Evolutionary conservation across 257 asterid species (phyloP), one percentile per base, ranked within the genome.

Genomic region (Ocimum tenuiflorum): DNA sequence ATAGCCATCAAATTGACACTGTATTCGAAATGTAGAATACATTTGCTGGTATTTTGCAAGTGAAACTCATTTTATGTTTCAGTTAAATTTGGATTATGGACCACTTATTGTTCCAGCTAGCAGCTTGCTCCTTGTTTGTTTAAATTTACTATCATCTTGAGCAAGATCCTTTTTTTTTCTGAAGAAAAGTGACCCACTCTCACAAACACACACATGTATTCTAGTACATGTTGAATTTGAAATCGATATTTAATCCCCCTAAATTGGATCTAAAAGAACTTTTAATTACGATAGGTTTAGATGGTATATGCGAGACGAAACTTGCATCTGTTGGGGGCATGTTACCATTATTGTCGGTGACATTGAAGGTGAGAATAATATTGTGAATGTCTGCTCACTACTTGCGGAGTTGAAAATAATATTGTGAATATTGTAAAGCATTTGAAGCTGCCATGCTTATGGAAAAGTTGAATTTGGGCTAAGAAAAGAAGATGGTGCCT

Each of bases 1-100:
- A 6, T 52, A 24, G 8, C 29, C 60, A 12, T 20, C 39, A 33
- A 18, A 19, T 51, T 4, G 43, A 55, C 22, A 48, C 69, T 65
- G 17, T 58, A 65, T 43, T 11, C 55, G 6, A 22, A 54, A 60
- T 74, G 64, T 55, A 18, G 46, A 48, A 49, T 53, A 53, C 47
- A 58, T 69, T 29, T 36, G 33, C 24, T 41, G 55, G 68, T 47
- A 29, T 49, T n/a, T 56, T 67, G 69, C 42, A 42, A 58, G 4
- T 59, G 65, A 19, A 27, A 57, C 41, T 56, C 67, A 64, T 29
- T 47, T 24, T 12, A 41, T 45, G 43, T 55, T 47, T 22, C 23
- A 36, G 8, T 29, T 41, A 6, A 38, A 24, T 65, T 19, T 56
- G 33, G 55, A 35, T 14, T 17, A 58, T 17, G 23, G 64, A 39